phyloP scores from a whole-genome alignment of 2,329 filamentous ascomycete genomes.

The Hypoxylon sp. region DNA sequence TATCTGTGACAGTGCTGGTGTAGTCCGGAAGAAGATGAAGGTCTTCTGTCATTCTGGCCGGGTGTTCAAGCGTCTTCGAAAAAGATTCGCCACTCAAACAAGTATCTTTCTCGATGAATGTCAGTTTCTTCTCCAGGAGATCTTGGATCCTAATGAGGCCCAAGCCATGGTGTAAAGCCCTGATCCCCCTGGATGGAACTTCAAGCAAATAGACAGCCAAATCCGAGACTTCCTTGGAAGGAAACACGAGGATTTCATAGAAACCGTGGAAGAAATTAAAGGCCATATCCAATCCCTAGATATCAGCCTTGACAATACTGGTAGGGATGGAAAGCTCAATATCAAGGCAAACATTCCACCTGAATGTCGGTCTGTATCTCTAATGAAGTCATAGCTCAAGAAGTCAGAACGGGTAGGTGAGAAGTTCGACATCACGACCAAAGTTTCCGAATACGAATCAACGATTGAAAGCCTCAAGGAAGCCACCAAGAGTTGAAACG shows the following conservation, averaged over 20 bases:
- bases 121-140: not conserved
- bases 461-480: not conserved
- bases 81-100: not conserved
- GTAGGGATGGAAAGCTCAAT: not conserved
- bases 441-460: not conserved
- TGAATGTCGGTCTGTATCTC: not conserved
- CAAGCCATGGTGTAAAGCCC: not conserved
- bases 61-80: not conserved
- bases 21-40: conserved; percentile 33
- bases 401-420: not conserved
- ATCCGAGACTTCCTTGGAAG: not conserved
- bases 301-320: not conserved
- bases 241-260: not conserved
- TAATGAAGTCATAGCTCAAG: not conserved
- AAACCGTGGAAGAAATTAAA: conserved; percentile 1
- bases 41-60: conserved; percentile 25
- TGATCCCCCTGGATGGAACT: not conserved
- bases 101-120: not conserved
- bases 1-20: no score
- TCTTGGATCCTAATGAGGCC: not conserved
- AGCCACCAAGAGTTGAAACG: not conserved
- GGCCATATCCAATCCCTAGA: not conserved
- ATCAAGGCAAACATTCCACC: not conserved
- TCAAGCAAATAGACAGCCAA: not conserved
- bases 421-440: not conserved